A percentile compares a stretch with the other conserved stretches of the same genome.
Evolutionary conservation across 345 rosid genomes (phyloP).

Genomic region (Raphanus sativus): DNA sequence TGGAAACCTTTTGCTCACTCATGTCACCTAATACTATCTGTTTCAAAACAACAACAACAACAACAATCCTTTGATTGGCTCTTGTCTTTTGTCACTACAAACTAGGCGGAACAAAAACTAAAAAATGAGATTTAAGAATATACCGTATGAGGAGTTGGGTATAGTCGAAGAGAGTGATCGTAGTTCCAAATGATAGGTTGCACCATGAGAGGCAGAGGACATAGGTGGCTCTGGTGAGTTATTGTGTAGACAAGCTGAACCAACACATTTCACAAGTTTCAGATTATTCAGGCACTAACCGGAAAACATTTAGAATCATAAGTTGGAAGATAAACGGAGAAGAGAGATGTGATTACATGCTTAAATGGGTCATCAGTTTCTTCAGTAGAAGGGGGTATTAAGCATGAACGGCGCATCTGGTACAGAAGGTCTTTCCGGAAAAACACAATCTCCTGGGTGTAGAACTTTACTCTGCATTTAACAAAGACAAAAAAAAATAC

Average conservation of each 20-base stretch:
- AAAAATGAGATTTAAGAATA: background rate
- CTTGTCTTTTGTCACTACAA: background rate
- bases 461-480: slow-evolving; percentile 74
- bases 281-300: background rate
- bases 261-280: slow-evolving; percentile 19
- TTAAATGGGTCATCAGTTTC: slow-evolving; percentile 82
- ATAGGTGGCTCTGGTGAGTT: slow-evolving; percentile 91
- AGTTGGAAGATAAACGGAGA: slow-evolving; percentile 6
- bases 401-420: slow-evolving; percentile 88
- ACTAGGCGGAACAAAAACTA: background rate
- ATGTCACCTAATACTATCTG: slow-evolving; percentile 86
- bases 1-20: slow-evolving; percentile 82
- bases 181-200: slow-evolving; percentile 97
- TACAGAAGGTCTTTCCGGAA: slow-evolving; percentile 86
- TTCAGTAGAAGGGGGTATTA: slow-evolving; percentile 79
- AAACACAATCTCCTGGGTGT: slow-evolving; percentile 87
- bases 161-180: slow-evolving; percentile 85
- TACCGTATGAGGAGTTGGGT: slow-evolving; percentile 95
- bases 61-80: background rate
- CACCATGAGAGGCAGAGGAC: slow-evolving; percentile 87
- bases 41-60: background rate
- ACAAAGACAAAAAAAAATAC: background rate
- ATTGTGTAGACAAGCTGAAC: slow-evolving; percentile 91
- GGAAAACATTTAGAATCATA: background rate
- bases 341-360: slow-evolving; percentile 53